Conservation (phyloP, 257 asterid genomes). For the Anisodus acutangulus region DNA sequence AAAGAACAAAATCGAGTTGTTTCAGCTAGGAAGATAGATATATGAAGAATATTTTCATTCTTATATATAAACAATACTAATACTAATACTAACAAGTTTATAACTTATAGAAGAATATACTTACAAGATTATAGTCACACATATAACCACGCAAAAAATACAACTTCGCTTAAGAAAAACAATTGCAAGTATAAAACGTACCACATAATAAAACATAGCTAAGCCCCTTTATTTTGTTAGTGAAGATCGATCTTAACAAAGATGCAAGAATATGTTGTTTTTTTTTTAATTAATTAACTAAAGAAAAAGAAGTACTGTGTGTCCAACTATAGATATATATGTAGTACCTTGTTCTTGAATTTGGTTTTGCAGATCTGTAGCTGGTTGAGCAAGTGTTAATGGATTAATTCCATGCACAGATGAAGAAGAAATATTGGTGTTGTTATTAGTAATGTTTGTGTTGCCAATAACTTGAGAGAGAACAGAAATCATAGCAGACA, state of each 20-base stretch:
- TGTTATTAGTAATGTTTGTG: background rate
- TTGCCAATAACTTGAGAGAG: slow-evolving; percentile 32
- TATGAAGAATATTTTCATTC: background rate
- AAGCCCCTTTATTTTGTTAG: background rate
- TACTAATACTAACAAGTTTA: background rate
- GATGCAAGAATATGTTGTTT: background rate
- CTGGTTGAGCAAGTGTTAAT: background rate
- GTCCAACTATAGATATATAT: background rate
- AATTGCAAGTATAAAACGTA: background rate
- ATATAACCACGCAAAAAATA: background rate
- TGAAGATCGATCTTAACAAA: background rate
- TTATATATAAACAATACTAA: background rate
- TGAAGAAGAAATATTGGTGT: background rate
- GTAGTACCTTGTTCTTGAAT: slow-evolving; percentile 25
- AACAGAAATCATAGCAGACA: slow-evolving; percentile 32
- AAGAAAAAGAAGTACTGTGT: background rate
- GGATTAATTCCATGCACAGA: slow-evolving; percentile 13
- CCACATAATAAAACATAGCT: background rate
- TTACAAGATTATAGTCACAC: background rate
- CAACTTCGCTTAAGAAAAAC: background rate
- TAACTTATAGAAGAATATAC: background rate
- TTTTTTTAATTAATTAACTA: background rate
- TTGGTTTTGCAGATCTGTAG: background rate
- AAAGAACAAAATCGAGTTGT: too few relatives aligned
- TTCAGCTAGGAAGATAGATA: background rate